Evolutionary conservation across 2,329 filamentous ascomycete genomes (phyloP).

Genomic region (Claviceps maximensis): DNA sequence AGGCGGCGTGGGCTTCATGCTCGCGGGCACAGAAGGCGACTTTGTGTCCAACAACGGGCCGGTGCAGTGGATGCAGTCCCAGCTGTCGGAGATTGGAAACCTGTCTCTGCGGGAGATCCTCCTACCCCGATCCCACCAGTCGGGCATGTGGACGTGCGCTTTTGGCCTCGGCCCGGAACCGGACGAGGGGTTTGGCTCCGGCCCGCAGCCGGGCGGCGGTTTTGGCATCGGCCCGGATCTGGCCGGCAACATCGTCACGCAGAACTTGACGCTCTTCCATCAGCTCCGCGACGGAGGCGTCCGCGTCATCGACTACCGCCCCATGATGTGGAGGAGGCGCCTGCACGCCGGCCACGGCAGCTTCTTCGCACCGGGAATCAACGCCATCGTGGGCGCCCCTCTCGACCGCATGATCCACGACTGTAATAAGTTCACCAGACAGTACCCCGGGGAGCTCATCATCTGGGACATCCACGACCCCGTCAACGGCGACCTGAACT

Average conservation of each 20-base stretch:
- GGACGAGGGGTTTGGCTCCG: too few relatives aligned
- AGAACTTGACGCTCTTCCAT: conserved; percentile 9
- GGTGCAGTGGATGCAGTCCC: conserved; percentile 17
- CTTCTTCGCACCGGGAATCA: conserved; percentile 5
- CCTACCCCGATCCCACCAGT: conserved; percentile 20
- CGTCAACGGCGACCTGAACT: conserved; percentile 1
- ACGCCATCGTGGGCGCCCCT: conserved; percentile 15
- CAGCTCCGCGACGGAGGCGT: conserved; percentile 17
- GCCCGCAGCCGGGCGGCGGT: too few relatives aligned
- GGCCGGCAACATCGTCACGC: conserved; percentile 13
- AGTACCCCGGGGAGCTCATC: conserved; percentile 20
- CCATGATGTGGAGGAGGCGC: conserved; percentile 1
- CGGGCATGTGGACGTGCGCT: conserved; percentile 13
- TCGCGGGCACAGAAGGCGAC: conserved; percentile 18
- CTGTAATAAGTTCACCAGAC: conserved; percentile 17
- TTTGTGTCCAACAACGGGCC: conserved; percentile 16
- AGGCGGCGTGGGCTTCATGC: conserved; percentile 15
- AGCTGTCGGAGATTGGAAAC: conserved; percentile 14
- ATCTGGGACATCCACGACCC: conserved; percentile 18
- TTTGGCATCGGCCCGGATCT: conserved; percentile 4
- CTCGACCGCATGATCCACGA: conserved; percentile 15
- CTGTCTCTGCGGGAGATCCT: conserved; percentile 17
- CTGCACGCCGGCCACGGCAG: conserved; percentile 13
- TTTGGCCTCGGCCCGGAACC: conserved; percentile 5
- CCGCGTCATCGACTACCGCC: conserved; percentile 19